phyloP scores from a whole-genome alignment of 768 basidiomycete species.

The Xerocomellus chrysenteron region DNA sequence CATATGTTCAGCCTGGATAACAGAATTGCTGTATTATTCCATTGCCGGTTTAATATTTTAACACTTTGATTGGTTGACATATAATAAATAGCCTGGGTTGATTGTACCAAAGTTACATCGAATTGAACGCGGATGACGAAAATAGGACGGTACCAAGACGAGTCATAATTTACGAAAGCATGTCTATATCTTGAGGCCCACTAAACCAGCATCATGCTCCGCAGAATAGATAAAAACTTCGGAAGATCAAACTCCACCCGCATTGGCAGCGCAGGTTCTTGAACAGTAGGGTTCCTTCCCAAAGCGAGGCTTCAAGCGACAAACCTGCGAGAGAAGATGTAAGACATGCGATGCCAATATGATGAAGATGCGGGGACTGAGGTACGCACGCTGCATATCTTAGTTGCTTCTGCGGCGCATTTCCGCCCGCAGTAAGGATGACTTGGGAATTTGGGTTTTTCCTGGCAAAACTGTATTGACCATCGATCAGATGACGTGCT shows the following conservation, averaged over 20 bases:
- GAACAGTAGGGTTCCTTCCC: slow-evolving; percentile 37
- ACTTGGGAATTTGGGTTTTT: slow-evolving; percentile 56
- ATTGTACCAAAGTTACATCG: background rate
- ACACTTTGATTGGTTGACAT: background rate
- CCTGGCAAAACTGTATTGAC: slow-evolving; percentile 47
- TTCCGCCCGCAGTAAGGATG: slow-evolving; percentile 66
- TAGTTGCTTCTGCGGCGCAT: slow-evolving; percentile 50
- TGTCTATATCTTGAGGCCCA: background rate
- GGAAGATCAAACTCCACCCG: slow-evolving; percentile 14
- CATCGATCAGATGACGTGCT: slow-evolving; percentile 7
- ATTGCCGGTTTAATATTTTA: background rate
- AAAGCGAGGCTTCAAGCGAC: slow-evolving; percentile 31
- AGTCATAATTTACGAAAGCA: slow-evolving; percentile 17
- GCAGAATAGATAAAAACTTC: background rate
- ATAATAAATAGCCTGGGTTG: background rate
- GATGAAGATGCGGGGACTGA: background rate
- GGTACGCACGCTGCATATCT: slow-evolving; percentile 27
- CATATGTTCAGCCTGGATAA: too few relatives aligned
- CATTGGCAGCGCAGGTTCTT: slow-evolving; percentile 30
- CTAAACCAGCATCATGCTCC: background rate
- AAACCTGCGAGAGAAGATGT: slow-evolving; percentile 17
- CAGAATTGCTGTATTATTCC: background rate
- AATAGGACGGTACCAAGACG: slow-evolving; percentile 11
- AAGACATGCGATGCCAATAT: slow-evolving; percentile 1
- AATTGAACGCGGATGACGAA: background rate